phyloP scores from a whole-genome alignment of 768 basidiomycete genomes.

The Cyclocybe cylindracea region DNA sequence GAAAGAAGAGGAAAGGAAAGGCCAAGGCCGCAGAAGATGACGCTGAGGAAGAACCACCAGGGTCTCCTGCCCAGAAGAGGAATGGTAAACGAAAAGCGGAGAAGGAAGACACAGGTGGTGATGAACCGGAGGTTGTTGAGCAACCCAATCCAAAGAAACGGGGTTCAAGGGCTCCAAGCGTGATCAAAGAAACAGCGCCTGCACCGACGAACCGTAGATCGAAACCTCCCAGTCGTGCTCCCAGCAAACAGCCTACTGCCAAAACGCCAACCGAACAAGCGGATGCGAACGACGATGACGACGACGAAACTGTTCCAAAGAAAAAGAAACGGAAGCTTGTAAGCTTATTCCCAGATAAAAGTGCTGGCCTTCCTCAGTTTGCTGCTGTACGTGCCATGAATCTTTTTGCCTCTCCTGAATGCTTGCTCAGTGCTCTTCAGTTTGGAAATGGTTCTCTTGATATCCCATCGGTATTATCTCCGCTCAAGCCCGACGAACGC shows the following conservation, averaged over 20 bases:
- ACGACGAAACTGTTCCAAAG: conserved; percentile 37
- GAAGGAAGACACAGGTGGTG: conserved; percentile 15
- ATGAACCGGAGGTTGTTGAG: conserved; percentile 26
- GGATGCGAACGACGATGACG: conserved; percentile 23
- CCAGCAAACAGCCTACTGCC: conserved; percentile 21
- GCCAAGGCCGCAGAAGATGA: conserved; percentile 26
- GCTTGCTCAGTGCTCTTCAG: conserved; percentile 16
- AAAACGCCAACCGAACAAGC: conserved; percentile 8
- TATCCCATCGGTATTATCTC: conserved; percentile 69
- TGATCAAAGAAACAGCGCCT: conserved; percentile 4
- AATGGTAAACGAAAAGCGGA: conserved; percentile 39
- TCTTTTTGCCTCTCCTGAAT: no score
- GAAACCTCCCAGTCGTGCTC: conserved; percentile 21
- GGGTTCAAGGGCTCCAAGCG: conserved; percentile 11
- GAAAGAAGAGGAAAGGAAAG: conserved; percentile 29
- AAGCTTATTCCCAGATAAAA: conserved; percentile 19
- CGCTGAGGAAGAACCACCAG: conserved; percentile 20
- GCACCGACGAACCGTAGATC: conserved; percentile 6
- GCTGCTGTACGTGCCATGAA: no score
- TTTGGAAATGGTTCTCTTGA: conserved; percentile 45
- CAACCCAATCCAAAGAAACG: conserved; percentile 15
- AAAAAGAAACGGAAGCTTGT: conserved; percentile 76
- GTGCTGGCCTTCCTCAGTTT: no score
- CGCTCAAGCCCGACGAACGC: conserved; percentile 56
- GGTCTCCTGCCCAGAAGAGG: conserved; percentile 16